Percentiles rank a stretch among this genome's conserved stretches.
Conservation (phyloP, 371 early-diverging fungal genomes). For the Rhizopus stolonifer region DNA sequence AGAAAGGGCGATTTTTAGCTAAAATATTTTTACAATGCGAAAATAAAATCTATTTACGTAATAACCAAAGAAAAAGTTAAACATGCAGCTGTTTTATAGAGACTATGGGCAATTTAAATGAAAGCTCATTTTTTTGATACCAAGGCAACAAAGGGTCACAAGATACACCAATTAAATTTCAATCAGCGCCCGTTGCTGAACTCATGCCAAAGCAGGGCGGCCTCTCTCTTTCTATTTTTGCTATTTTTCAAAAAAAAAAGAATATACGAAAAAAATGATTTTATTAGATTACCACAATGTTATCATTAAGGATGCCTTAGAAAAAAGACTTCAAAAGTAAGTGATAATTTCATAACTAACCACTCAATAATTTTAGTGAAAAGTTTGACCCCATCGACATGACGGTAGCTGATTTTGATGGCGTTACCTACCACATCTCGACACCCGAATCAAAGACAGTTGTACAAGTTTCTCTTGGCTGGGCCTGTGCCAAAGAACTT, state of each 20-base stretch:
- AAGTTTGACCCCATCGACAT: constrained; percentile 83
- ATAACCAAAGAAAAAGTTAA: too few relatives aligned
- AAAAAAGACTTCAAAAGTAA: constrained; percentile 60
- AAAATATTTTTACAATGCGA: too few relatives aligned
- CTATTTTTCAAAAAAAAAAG: not conserved
- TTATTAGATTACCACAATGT: constrained; percentile 70
- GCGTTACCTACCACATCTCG: constrained; percentile 83
- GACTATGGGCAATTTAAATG: too few relatives aligned
- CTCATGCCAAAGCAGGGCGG: not conserved
- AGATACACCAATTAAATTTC: too few relatives aligned
- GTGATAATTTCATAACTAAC: not conserved
- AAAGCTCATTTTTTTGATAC: too few relatives aligned
- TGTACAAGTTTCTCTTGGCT: constrained; percentile 75
- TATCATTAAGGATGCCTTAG: constrained; percentile 64
- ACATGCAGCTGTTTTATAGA: too few relatives aligned
- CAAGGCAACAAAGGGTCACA: too few relatives aligned
- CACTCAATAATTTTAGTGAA: constrained; percentile 41
- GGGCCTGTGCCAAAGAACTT: constrained; percentile 83
- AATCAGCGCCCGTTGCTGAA: too few relatives aligned
- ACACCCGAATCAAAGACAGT: constrained; percentile 75
- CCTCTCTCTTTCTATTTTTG: not conserved
- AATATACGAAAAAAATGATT: constrained; percentile 45
- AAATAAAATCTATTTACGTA: too few relatives aligned
- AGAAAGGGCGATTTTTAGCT: too few relatives aligned
- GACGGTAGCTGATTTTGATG: constrained; percentile 94